Evolutionary conservation across 1,284 basidiomycete genomes (phyloP), one percentile per base, ranked within the genome.

Genomic region (Leccinum insolens): DNA sequence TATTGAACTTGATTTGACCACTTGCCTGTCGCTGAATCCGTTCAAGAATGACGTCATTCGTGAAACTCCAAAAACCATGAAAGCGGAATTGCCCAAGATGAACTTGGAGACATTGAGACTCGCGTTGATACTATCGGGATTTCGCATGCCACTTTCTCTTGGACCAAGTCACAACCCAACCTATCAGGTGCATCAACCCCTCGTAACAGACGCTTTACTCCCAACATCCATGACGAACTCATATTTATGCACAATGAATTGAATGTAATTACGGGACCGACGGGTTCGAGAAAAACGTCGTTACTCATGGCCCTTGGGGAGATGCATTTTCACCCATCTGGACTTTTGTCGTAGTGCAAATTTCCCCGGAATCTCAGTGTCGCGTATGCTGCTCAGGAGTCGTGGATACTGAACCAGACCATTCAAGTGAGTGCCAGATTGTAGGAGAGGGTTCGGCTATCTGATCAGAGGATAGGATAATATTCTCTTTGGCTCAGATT

Each of bases 221-320:
- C 89, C 11, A 75, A 74, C 1, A 79, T 89, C 22, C 82, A 85
- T 1, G 81, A 78, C 20, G 86, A 90, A 69, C 74, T 91, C 15
- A 73, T 81, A 5, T 92, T 92, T 80, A 83, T 84, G 68, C 82
- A 82, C 49, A 86, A 86, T 9, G 80, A 83, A 70, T 77, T 92
- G 71, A 91, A 90, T 73, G 76, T 92, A 52, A 83, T 92, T 67
- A 82, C 89, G 37, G 91, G 91, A 20, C 86, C 89, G 1, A 87
- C 86, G 2, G 86, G 86, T 9, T 82, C 80, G 2, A 85, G 86
- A 5, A 86, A 85, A 74, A 85, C 85, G 1, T 84, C 82, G 3
- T 62, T 87, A 34, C 75, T 87, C 14, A 84, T 88, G 82, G 88
- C 87, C 2, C 76, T 89, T 3, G 87, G 88, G 73, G 67, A 70